Evolutionary conservation across 306 rosid genomes (phyloP), one percentile per base, ranked within the genome.

Genomic region (Sindora glabra): DNA sequence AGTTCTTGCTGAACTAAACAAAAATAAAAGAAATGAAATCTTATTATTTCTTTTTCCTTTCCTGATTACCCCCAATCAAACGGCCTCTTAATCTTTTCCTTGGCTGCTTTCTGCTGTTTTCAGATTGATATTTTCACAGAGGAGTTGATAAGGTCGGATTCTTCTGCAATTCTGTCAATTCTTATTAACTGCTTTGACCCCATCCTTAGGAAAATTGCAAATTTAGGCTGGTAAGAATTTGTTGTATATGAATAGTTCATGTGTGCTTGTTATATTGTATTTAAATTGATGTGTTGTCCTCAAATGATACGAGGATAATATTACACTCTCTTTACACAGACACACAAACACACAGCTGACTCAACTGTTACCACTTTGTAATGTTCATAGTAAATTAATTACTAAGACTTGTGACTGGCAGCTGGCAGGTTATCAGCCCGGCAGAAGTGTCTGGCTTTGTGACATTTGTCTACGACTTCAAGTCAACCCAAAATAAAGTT

Each of bases 351-450:
- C n/a, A n/a, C n/a, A 26, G 26, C 15, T 33, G 46, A 11, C 19
- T 14, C 9, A 16, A 29, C 29, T 24, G 3, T 38, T 49, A 8
- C 42, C 32, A 13, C 12, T 48, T 15, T 48, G 0, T 33, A 14
- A 24, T 18, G 24, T 38, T 49, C 41, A 16, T n/a, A 3, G 39
- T 41, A 22, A 23, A 25, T 0, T 48, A 25, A 14, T 29, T 26
- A 14, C 27, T 40, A 15, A 15, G 8, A 30, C 7, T 56, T 55
- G 52, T 45, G 19, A 46, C 26, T 17, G 27, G 48, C 68, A 74
- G 75, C 63, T 75, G 75, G 80, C 80, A 75, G 68, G 54, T 69
- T 50, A 63, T 74, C 36, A 69, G 68, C 63, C 72, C 75, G 26
- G 75, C 49, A 32, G 80, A 75, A 49, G 75, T 44, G 38, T 34